phyloP scores from a whole-genome alignment of 2,329 filamentous ascomycete genomes.

The Nigrograna mackinnonii region DNA sequence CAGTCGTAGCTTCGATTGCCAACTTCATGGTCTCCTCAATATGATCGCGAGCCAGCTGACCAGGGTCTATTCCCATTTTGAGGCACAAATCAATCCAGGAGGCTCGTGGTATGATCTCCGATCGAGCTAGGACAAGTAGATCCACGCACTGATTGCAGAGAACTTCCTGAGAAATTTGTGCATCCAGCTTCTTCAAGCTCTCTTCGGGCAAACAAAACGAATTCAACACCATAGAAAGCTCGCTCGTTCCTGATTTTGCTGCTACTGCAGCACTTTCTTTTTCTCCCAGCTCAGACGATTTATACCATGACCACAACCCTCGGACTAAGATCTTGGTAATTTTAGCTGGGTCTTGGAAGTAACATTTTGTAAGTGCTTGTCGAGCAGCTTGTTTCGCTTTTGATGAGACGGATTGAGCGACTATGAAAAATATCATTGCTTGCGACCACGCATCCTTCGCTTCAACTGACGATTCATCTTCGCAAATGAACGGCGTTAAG shows the following conservation, averaged over 20 bases:
- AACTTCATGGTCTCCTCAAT: conserved; percentile 69
- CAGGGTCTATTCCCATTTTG: conserved; percentile 79
- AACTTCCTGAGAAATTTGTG: conserved; percentile 49
- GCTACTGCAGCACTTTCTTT: conserved; percentile 74
- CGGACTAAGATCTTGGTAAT: conserved; percentile 68
- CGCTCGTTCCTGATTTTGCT: conserved; percentile 66
- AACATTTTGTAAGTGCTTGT: conserved; percentile 65
- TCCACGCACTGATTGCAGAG: conserved; percentile 74
- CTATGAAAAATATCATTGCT: conserved; percentile 78
- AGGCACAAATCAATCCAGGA: conserved; percentile 92
- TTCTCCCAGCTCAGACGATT: conserved; percentile 67
- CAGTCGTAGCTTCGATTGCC: conserved; percentile 62
- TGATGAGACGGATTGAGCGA: conserved; percentile 63
- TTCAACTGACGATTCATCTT: conserved; percentile 47
- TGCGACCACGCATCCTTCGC: conserved; percentile 78
- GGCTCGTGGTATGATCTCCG: conserved; percentile 74
- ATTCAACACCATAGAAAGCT: conserved; percentile 64
- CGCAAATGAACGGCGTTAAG: conserved; percentile 59
- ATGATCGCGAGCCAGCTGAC: conserved; percentile 69
- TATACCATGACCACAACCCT: conserved; percentile 81
- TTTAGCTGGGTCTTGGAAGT: conserved; percentile 60
- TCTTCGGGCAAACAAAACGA: conserved; percentile 65
- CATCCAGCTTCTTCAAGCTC: conserved; percentile 50
- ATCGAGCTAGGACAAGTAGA: conserved; percentile 76
- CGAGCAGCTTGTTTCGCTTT: conserved; percentile 67